Evolutionary conservation across 2,329 filamentous ascomycete genomes (phyloP), one percentile per base, ranked within the genome.

Genomic region (Talaromyces sp.): DNA sequence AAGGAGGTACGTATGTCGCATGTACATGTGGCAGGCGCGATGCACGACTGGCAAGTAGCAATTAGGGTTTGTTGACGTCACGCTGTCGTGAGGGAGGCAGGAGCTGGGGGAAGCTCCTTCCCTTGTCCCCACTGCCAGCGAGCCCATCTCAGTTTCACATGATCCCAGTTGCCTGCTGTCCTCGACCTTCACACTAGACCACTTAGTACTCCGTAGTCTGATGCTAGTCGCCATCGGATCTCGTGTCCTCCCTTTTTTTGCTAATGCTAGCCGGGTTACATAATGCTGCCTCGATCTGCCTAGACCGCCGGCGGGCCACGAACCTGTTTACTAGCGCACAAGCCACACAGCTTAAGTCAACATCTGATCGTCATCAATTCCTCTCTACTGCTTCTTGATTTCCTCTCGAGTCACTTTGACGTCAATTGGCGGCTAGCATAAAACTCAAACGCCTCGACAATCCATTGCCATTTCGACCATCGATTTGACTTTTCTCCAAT

Each of bases 51-150:
- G 37, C 22, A 22, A 22, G 22, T 9, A 22, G 13, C 39, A 61
- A 31, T 69, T 56, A 37, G 52, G 52, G 52, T 24, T 39, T 22
- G 33, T 22, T 50, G 67, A 69, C 43, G 60, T 68, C 58, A 63
- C 63, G 19, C 45, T 62, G 54, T 45, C 56, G 56, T 59, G 56
- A 59, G 56, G 48, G 16, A 35, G 22, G 47, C 22, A 33, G 31
- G 50, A 56, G 35, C 35, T 37, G 13, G 35, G 35, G 35, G 35
- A 3, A 56, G 52, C 52, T 54, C 50, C 50, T 37, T 37, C 50
- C 50, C 50, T 13, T 37, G 52, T 22, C 52, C 11, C 52, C 50
- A 56, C 50, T 35, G 31, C 50, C 47, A 50, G 13, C 47, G 5
- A 47, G 31, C 47, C 47, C 47, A 16, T 50, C 6, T 16, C 6